Conservation (phyloP, 768 basidiomycete genomes). For the Cantharellus anzutake region DNA sequence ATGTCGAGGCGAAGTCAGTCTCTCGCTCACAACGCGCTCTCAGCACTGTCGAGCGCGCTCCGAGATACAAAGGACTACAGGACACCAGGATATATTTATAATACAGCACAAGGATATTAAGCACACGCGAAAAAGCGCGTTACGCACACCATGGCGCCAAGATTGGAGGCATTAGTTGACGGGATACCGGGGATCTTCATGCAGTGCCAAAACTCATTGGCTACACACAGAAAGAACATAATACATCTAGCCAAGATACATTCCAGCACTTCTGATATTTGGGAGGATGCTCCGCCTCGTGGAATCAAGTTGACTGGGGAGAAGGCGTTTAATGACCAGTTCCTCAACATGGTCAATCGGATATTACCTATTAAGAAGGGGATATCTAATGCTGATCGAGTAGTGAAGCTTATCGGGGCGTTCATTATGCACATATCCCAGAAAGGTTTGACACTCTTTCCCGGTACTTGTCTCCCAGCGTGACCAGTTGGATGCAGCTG, state of each 20-base stretch:
- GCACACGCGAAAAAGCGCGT: background rate
- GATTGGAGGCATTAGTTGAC: background rate
- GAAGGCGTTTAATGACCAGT: constrained; percentile 46
- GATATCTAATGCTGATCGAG: constrained; percentile 46
- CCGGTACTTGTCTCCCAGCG: background rate
- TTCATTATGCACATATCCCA: constrained; percentile 62
- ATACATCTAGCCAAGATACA: constrained; percentile 71
- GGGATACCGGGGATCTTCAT: constrained; percentile 52
- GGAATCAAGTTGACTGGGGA: constrained; percentile 51
- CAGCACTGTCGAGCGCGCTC: no score
- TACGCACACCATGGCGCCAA: background rate
- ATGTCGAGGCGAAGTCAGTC: no score
- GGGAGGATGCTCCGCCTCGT: constrained; percentile 27
- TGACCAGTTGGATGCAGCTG: background rate
- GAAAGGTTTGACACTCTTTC: constrained; percentile 31
- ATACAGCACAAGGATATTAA: no score
- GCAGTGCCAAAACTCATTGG: constrained; percentile 50
- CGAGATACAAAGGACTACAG: no score
- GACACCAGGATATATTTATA: no score
- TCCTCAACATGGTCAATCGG: constrained; percentile 39
- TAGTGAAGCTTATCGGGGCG: constrained; percentile 63
- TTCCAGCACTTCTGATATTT: constrained; percentile 34
- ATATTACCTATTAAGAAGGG: constrained; percentile 69
- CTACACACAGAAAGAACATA: constrained; percentile 82
- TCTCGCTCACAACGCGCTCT: no score